Base-by-base conservation (phyloP, 2,329 filamentous ascomycete species). In the Pseudogymnoascus sp. region DNA sequence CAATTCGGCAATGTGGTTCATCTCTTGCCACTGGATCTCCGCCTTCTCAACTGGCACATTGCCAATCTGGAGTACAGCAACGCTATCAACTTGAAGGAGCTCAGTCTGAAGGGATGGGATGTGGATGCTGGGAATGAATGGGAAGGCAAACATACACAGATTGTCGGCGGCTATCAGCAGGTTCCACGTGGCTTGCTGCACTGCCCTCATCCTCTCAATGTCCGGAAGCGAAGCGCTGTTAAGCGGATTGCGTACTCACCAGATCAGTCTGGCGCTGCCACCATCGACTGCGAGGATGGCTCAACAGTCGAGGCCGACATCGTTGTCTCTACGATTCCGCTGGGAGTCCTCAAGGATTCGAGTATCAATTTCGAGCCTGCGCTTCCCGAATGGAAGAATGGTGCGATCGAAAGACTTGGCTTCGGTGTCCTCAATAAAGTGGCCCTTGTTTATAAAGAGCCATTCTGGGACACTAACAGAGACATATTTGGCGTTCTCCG, bases 51-150 rank as follows among this genome's bases (percentile, higher is more conserved):
- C 72, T 99, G 95, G 95, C 96, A 99, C 75, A 89, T 97, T 74
- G 96, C 96, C 67, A 99, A 99, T 72, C 82, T 99, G 13, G 95
- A 99, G 75, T 99, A 99, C 73, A 96, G 93, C 66, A 99, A 97
- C 74, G 95, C 95, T 1, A 90, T 88, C 1, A 96, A 92, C 68
- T 86, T 96, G 62, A 88, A 89, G 67, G 88, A 89, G 66, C 83
- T 99, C 17, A 97, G 93, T 74, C 83, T 99, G 13, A 86, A 88
- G 7, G 88, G 93, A 0, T 97, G 96, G 91, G 96, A 99, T 75
- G 92, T 99, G 70, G 96, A 99, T 72, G 92, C 93, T 60, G 95
- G 95, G 0, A 97, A 99, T 70, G 95, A 99, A 73, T 99, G 96
- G 78, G 93, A 97, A 74, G 95, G 95, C 6, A 88, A 90, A 66